Conservation (phyloP, 495 filamentous ascomycete genomes). For the Ascodesmis nigricans region DNA sequence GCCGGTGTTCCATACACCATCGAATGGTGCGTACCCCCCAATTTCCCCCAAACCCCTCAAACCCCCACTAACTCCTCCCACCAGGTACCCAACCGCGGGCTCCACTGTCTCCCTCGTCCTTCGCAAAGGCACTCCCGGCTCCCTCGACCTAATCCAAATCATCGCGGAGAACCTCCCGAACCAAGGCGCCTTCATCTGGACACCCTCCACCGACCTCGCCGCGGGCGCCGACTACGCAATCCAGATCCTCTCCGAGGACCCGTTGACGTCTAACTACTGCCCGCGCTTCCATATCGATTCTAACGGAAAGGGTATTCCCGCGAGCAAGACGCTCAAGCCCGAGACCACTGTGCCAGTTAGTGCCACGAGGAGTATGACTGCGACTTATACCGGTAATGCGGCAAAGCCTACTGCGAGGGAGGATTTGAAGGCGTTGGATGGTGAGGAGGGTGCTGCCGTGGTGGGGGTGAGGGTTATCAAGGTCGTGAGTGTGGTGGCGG, state of each 20-base stretch:
- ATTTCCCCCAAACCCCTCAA: no score
- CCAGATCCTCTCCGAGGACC: slow-evolving; percentile 6
- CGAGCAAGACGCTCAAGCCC: slow-evolving; percentile 1
- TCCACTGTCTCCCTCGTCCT: slow-evolving; percentile 8
- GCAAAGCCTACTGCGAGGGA: not conserved
- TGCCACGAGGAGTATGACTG: not conserved
- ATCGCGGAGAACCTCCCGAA: slow-evolving; percentile 9
- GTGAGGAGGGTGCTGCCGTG: not conserved
- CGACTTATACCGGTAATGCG: slow-evolving; percentile 1
- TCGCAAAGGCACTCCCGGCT: slow-evolving; percentile 4
- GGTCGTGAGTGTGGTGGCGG: no score
- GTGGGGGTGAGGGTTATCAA: no score
- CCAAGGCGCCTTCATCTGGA: slow-evolving; percentile 12
- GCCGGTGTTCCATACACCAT: slow-evolving; percentile 3
- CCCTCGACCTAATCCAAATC: slow-evolving; percentile 5
- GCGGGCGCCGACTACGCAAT: slow-evolving; percentile 11
- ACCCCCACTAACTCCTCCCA: no score
- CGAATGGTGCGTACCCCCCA: no score
- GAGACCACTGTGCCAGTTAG: slow-evolving; percentile 1
- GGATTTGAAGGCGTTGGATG: not conserved
- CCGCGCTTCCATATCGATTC: slow-evolving; percentile 5
- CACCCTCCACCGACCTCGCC: slow-evolving; percentile 2
- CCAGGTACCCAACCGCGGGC: slow-evolving; percentile 2
- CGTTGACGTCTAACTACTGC: slow-evolving; percentile 3
- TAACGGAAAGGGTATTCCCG: slow-evolving; percentile 3